phyloP scores from a whole-genome alignment of 2,329 filamentous ascomycete genomes.

The Zasmidium angulare region DNA sequence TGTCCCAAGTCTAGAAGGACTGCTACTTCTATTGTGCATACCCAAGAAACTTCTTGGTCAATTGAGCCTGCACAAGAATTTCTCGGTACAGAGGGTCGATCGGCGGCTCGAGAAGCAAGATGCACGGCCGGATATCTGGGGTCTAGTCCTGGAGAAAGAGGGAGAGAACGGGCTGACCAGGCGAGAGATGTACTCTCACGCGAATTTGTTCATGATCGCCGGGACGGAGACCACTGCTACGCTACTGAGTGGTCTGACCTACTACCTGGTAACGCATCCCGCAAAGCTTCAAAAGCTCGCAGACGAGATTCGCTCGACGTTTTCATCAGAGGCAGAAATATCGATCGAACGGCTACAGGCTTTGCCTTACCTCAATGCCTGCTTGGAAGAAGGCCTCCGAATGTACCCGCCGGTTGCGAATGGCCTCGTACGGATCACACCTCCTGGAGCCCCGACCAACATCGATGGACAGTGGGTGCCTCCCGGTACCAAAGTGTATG shows the following conservation, averaged over 20 bases:
- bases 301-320: constrained; percentile 53
- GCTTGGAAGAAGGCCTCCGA: constrained; percentile 48
- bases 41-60: constrained; percentile 2
- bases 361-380: constrained; percentile 47
- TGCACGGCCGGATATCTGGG: constrained; percentile 20
- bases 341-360: constrained; percentile 32
- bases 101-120: constrained; percentile 17
- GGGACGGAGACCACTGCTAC: constrained; percentile 79
- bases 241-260: constrained; percentile 67
- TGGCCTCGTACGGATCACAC: constrained; percentile 34
- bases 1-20: constrained; percentile 2
- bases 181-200: constrained; percentile 36
- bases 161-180: constrained; percentile 21
- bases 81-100: constrained; percentile 13
- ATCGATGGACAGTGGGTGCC: constrained; percentile 30
- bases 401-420: constrained; percentile 48
- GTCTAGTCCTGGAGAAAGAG: constrained; percentile 21
- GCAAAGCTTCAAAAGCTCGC: constrained; percentile 53
- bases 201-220: constrained; percentile 52
- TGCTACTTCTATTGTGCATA: constrained; percentile 7
- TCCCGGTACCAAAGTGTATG: constrained; percentile 17
- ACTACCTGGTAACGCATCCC: constrained; percentile 67
- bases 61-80: constrained; percentile 11
- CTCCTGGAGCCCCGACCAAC: constrained; percentile 17
- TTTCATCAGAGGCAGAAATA: constrained; percentile 32